A percentile compares a stretch with the other conserved stretches of the same genome.
Conservation (phyloP, 176 grass and related monocot genomes). For the Carex parvula region DNA sequence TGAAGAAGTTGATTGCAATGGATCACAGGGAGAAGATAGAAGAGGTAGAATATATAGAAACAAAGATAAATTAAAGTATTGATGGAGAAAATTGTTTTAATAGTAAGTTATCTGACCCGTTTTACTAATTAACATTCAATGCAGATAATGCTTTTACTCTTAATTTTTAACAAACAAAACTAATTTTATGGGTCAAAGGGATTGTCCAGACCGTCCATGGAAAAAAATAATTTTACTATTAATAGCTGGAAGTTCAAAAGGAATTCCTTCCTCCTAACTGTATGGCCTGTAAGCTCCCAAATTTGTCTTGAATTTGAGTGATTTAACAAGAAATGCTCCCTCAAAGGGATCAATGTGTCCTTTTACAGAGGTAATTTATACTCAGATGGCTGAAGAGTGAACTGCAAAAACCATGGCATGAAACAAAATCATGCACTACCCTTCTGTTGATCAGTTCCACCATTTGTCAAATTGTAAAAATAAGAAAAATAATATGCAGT, state of each 20-base stretch:
- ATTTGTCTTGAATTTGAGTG: slow-evolving; percentile 36
- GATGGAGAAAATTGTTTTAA: neutral
- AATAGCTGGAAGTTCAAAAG: slow-evolving; percentile 35
- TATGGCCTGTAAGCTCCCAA: slow-evolving; percentile 37
- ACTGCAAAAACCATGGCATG: too few species aligned
- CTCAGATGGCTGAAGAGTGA: slow-evolving; percentile 7
- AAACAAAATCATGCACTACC: too few species aligned
- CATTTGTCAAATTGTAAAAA: too few species aligned
- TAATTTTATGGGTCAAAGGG: too few species aligned
- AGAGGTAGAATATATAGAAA: slow-evolving; percentile 16
- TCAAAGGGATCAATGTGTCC: slow-evolving; percentile 2
- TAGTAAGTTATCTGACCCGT: too few species aligned
- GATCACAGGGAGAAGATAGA: neutral
- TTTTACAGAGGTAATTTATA: slow-evolving; percentile 19
- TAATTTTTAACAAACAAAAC: too few species aligned
- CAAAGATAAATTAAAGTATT: neutral
- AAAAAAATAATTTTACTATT: slow-evolving; percentile 46
- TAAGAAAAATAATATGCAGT: too few species aligned
- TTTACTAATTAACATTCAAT: too few species aligned
- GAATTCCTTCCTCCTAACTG: slow-evolving; percentile 27
- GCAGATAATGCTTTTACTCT: too few species aligned
- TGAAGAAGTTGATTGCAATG: neutral
- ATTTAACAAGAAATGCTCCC: slow-evolving; percentile 22
- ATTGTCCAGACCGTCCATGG: slow-evolving; percentile 28
- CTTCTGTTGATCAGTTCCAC: too few species aligned